Evolutionary conservation across 441 rosid genomes (phyloP).

Genomic region (Aleurites moluccanus): DNA sequence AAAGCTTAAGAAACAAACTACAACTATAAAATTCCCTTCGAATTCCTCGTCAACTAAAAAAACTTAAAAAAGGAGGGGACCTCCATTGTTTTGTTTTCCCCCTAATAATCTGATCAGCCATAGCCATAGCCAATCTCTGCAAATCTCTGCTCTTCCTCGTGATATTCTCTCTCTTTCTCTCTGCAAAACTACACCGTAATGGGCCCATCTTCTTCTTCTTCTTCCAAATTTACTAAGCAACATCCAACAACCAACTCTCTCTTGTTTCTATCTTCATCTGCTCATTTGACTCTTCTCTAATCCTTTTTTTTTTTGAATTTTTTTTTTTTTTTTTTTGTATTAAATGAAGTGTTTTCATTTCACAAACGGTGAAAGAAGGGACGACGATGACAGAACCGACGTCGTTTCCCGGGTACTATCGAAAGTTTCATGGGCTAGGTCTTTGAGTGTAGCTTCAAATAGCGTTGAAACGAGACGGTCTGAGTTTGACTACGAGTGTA

Average conservation of each 20-base stretch:
- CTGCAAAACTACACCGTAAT: background rate
- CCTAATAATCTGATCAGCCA: background rate
- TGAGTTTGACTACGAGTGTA: slow-evolving; percentile 69
- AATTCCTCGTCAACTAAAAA: background rate
- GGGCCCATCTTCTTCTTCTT: background rate
- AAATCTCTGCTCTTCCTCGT: slow-evolving; percentile 9
- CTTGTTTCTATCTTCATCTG: no score
- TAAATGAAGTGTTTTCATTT: slow-evolving; percentile 94
- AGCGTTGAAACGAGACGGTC: slow-evolving; percentile 63
- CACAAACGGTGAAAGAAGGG: slow-evolving; percentile 61
- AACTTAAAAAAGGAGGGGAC: background rate
- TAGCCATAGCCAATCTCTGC: background rate
- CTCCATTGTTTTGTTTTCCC: background rate
- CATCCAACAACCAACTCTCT: background rate
- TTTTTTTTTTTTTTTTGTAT: background rate
- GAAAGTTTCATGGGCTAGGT: slow-evolving; percentile 82
- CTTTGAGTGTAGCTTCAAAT: slow-evolving; percentile 83
- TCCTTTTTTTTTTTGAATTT: background rate
- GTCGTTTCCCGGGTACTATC: slow-evolving; percentile 53
- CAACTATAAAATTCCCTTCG: background rate
- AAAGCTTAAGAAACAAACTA: background rate
- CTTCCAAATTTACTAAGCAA: background rate
- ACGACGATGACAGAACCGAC: slow-evolving; percentile 36
- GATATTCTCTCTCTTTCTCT: background rate
- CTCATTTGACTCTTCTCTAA: background rate